These are phyloP conservation scores for Trichosanthes truncata DNA, from an alignment of 306 rosid genomes.

Conservation along the genomic window DNA sequence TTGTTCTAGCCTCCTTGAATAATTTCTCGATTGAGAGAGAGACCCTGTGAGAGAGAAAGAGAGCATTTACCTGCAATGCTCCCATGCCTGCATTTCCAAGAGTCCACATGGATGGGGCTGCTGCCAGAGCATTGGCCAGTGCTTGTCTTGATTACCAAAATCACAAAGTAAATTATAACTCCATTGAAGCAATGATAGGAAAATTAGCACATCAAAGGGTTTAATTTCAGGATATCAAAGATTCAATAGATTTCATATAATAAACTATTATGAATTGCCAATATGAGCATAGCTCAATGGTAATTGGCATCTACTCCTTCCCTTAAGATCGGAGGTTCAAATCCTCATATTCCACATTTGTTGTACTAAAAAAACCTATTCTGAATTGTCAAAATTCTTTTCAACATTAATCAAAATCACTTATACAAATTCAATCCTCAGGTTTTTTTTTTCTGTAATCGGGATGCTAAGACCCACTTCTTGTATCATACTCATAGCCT, in stretches of 20 bases:
- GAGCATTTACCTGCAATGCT: conserved; percentile 60
- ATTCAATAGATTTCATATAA: no score
- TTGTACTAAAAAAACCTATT: no score
- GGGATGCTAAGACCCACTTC: not conserved
- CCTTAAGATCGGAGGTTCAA: no score
- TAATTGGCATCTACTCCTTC: no score
- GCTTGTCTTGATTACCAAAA: conserved; percentile 44
- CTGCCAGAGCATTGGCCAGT: conserved; percentile 74
- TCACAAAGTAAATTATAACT: not conserved
- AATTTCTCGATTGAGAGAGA: not conserved
- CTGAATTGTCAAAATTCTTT: no score
- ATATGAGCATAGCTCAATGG: no score
- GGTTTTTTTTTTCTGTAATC: not conserved
- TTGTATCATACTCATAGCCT: not conserved
- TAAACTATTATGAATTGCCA: no score
- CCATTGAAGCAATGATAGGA: not conserved
- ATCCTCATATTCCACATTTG: no score
- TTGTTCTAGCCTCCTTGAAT: not conserved
- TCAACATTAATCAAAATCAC: not conserved
- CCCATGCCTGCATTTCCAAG: conserved; percentile 99
- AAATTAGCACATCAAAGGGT: not conserved
- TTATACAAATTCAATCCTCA: not conserved
- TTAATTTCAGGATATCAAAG: no score
- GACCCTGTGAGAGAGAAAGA: not conserved
- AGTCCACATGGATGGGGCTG: conserved; percentile 97